Conservation (phyloP, 139 green algal genomes). For the Chlamydomonas incerta region DNA sequence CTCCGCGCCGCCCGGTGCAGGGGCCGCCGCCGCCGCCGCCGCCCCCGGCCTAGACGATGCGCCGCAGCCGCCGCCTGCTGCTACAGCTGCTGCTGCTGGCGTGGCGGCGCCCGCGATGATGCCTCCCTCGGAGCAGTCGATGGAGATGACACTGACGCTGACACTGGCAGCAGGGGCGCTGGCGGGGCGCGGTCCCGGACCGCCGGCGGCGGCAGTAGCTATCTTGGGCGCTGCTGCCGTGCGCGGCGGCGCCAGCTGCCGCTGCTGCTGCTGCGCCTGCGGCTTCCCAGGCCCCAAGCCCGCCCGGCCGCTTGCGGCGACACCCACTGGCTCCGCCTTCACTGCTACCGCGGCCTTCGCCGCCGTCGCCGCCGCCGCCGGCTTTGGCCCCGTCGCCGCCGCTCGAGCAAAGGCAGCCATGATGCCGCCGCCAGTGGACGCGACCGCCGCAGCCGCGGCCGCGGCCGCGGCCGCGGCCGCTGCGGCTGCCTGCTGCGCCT, state of each 20-base stretch:
- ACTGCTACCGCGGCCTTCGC: too few species aligned
- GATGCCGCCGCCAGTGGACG: neutral
- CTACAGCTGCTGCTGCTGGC: neutral
- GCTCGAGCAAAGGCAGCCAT: neutral
- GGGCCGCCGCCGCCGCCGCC: neutral
- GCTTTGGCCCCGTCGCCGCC: neutral
- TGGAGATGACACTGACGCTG: neutral
- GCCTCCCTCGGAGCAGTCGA: neutral
- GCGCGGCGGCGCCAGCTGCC: too few species aligned
- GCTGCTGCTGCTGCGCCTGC: too few species aligned
- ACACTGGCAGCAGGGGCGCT: too few species aligned
- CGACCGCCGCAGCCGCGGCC: too few species aligned
- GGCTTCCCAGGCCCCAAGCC: too few species aligned
- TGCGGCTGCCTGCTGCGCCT: neutral
- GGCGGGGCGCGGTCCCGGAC: too few species aligned
- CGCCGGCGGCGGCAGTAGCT: too few species aligned
- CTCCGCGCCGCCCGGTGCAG: neutral
- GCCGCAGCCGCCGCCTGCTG: neutral
- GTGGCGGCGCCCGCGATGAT: neutral
- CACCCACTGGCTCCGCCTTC: too few species aligned
- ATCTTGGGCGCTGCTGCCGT: too few species aligned
- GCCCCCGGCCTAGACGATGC: neutral
- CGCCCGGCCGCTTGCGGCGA: too few species aligned
- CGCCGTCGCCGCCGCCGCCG: neutral
- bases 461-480: neutral